Evolutionary conservation across 2,329 filamentous ascomycete species (phyloP).

Genomic region (Ceratocystis eucalypticola): DNA sequence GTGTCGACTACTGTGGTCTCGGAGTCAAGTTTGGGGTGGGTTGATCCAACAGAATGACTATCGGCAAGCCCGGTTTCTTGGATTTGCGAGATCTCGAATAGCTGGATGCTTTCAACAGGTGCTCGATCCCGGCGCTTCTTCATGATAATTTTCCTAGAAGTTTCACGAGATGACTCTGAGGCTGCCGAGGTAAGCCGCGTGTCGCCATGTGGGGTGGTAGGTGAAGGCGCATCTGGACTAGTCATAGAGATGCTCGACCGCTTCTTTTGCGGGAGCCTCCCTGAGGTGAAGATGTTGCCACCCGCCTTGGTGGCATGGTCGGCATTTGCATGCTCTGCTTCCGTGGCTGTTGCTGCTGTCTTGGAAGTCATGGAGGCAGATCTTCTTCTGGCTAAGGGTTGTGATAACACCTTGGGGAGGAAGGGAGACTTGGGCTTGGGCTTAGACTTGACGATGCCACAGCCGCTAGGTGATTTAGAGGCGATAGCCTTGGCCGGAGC

Average conservation of each 20-base stretch:
- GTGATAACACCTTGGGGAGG: not conserved
- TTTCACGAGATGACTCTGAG: constrained; percentile 6
- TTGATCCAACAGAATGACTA: not conserved
- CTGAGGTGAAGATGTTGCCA: constrained; percentile 35
- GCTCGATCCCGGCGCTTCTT: not conserved
- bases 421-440: not conserved
- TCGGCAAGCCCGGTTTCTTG: not conserved
- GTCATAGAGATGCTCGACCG: not conserved
- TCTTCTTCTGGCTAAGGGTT: not conserved
- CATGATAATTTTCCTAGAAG: not conserved
- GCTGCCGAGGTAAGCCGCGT: not conserved
- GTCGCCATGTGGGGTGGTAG: not conserved
- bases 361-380: not conserved
- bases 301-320: constrained; percentile 1
- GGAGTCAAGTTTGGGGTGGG: not conserved
- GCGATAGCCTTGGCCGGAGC: not conserved
- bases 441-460: not conserved
- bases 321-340: constrained; percentile 7
- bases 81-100: constrained; percentile 5
- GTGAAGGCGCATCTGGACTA: not conserved
- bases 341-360: not conserved
- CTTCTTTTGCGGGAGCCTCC: constrained; percentile 23
- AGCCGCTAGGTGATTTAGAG: not conserved
- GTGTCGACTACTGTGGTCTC: not conserved
- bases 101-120: not conserved